Conservation (phyloP, 495 filamentous ascomycete species). For the Rhypophila decipiens region DNA sequence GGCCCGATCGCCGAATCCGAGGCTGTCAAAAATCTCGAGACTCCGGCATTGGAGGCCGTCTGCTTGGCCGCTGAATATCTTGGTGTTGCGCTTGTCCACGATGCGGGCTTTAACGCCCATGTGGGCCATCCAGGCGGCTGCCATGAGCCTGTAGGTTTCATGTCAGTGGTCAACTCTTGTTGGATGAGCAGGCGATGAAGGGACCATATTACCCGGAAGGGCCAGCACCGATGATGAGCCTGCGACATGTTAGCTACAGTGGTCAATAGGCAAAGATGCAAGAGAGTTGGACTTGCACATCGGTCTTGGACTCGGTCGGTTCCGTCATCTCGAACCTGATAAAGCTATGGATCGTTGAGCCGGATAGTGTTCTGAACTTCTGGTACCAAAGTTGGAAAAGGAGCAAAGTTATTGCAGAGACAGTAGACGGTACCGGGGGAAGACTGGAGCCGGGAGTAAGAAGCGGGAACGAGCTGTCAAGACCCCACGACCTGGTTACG, state of each 20-base stretch:
- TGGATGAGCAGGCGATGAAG: not conserved
- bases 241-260: not conserved
- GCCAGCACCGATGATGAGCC: constrained; percentile 59
- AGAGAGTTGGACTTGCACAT: constrained; percentile 21
- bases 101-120: constrained; percentile 54
- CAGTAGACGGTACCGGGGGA: no score
- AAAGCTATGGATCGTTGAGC: no score
- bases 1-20: constrained; percentile 55
- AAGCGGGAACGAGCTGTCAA: no score
- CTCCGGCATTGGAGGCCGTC: constrained; percentile 38
- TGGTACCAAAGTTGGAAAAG: no score
- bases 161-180: not conserved
- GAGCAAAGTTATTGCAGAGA: no score
- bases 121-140: constrained; percentile 56
- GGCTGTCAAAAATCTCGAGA: constrained; percentile 60
- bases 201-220: constrained; percentile 39
- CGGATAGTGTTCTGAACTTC: no score
- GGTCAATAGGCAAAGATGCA: not conserved
- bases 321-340: no score
- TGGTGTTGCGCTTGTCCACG: constrained; percentile 50
- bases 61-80: constrained; percentile 21
- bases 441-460: no score
- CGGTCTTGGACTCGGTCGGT: constrained; percentile 23
- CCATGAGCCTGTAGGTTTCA: constrained; percentile 39
- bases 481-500: no score